These are phyloP conservation scores for Paramecium sonneborni DNA, from an alignment of 73 alveolate genomes.

Conservation along the genomic window DNA sequence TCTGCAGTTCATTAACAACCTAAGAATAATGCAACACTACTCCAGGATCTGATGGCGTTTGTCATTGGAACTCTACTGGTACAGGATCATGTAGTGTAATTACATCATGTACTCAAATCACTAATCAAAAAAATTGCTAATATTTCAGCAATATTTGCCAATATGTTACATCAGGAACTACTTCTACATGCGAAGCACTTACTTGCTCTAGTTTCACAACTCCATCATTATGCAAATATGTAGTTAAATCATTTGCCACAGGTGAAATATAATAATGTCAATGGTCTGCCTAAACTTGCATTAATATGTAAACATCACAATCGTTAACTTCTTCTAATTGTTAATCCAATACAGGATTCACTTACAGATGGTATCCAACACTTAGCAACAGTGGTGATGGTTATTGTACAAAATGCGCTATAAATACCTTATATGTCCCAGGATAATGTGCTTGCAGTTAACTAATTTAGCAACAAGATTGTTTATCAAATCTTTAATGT, in stretches of 20 bases:
- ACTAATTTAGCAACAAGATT: background rate
- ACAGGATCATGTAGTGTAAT: background rate
- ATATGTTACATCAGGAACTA: no score
- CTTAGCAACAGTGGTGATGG: background rate
- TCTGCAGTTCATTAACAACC: background rate
- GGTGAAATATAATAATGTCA: background rate
- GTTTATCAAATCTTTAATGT: background rate
- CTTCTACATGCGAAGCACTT: background rate
- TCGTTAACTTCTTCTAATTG: background rate
- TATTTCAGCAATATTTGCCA: background rate
- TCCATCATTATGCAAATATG: background rate
- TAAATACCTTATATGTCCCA: background rate
- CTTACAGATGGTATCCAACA: constrained; percentile 2
- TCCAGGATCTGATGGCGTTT: background rate
- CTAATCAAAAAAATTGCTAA: background rate
- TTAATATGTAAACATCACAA: background rate
- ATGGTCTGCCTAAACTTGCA: background rate
- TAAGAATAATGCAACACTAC: background rate
- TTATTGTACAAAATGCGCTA: background rate
- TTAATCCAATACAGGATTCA: background rate
- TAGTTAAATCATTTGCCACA: background rate
- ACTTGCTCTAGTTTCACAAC: background rate
- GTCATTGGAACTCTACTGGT: background rate
- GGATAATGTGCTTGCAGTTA: constrained; percentile 4
- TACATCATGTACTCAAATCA: background rate